Conservation (phyloP, 768 basidiomycete species). For the Trametes elegans region DNA sequence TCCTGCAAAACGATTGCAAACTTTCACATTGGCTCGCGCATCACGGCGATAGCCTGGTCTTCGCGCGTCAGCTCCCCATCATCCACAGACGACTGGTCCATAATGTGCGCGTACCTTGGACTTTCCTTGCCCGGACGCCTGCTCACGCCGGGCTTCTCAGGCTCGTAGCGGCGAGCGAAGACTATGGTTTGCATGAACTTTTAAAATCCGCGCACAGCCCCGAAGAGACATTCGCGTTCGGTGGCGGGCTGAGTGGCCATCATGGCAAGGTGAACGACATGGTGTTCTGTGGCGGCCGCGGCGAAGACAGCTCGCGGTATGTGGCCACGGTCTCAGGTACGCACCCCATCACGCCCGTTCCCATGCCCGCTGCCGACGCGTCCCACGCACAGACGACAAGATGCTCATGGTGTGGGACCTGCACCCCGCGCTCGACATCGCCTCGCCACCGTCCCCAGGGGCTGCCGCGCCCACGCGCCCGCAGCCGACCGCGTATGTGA, state of each 20-base stretch:
- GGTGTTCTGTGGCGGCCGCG: slow-evolving; percentile 74
- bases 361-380: too few relatives aligned
- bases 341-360: neutral
- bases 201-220: slow-evolving; percentile 47
- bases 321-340: slow-evolving; percentile 79
- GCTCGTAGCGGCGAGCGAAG: slow-evolving; percentile 62
- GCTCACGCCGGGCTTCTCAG: slow-evolving; percentile 39
- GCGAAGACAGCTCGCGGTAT: slow-evolving; percentile 66
- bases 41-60: slow-evolving; percentile 81
- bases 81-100: slow-evolving; percentile 59
- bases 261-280: slow-evolving; percentile 78
- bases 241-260: slow-evolving; percentile 79
- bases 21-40: slow-evolving; percentile 68
- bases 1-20: slow-evolving; percentile 55
- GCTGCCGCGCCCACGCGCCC: slow-evolving; percentile 41
- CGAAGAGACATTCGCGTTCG: slow-evolving; percentile 66
- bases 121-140: neutral
- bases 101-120: slow-evolving; percentile 57
- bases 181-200: slow-evolving; percentile 71
- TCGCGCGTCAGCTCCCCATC: slow-evolving; percentile 66
- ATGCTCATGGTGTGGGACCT: slow-evolving; percentile 89
- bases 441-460: slow-evolving; percentile 36
- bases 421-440: slow-evolving; percentile 50
- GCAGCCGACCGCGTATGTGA: slow-evolving; percentile 77
- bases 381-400: slow-evolving; percentile 78